Conservation (phyloP, 805 yeast species). For the Cyberlindnera euphorbiae region DNA sequence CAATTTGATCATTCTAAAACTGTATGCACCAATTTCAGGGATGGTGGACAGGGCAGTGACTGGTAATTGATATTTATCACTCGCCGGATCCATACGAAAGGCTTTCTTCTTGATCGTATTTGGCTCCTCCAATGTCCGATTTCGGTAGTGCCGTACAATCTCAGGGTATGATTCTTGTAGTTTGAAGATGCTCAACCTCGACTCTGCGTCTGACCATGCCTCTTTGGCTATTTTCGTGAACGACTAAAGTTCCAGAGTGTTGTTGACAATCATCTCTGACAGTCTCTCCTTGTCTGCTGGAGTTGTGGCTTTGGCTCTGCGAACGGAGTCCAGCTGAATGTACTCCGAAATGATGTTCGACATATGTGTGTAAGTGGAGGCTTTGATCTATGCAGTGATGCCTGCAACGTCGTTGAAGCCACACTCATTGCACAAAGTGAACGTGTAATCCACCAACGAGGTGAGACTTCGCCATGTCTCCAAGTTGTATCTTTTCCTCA, state of each 20-base stretch:
- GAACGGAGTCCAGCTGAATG: conserved; percentile 7
- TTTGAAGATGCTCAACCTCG: conserved; percentile 9
- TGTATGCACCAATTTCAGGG: conserved; percentile 5
- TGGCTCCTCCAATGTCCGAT: too few relatives aligned
- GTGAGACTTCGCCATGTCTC: conserved; percentile 19
- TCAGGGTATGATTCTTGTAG: conserved; percentile 11
- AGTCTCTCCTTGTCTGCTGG: background rate
- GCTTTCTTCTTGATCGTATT: background rate
- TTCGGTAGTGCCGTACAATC: too few relatives aligned
- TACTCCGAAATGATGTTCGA: conserved; percentile 9
- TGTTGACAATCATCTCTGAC: conserved; percentile 2
- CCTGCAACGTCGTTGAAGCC: conserved; percentile 13
- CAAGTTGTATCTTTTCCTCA: conserved; percentile 11
- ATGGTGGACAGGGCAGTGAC: background rate
- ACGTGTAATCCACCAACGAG: conserved; percentile 12
- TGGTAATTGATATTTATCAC: conserved; percentile 3
- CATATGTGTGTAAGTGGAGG: conserved; percentile 17
- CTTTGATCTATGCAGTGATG: conserved; percentile 13
- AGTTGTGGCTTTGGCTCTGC: conserved; percentile 2
- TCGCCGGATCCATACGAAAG: conserved; percentile 4
- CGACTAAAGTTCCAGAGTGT: too few relatives aligned
- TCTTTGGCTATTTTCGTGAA: too few relatives aligned
- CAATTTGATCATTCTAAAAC: conserved; percentile 6
- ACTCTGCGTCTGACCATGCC: conserved; percentile 11
- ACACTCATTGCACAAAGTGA: conserved; percentile 3